phyloP scores from a whole-genome alignment of 768 basidiomycete species.

The Russula dissimulans region DNA sequence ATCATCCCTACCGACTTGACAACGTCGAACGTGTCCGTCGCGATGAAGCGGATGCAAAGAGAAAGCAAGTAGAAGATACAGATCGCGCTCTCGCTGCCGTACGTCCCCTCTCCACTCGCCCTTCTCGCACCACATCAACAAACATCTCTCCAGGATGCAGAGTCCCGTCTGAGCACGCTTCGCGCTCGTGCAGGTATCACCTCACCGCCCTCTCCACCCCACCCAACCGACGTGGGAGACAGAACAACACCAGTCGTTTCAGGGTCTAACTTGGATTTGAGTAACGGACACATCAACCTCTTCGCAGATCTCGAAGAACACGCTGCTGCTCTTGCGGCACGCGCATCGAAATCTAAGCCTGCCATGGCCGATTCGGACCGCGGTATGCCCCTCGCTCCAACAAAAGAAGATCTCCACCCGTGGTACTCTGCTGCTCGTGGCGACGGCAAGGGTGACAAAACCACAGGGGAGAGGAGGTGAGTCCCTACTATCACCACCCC shows the following conservation, averaged over 20 bases:
- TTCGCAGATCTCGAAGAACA: slow-evolving; percentile 74
- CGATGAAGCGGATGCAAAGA: slow-evolving; percentile 73
- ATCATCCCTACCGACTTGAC: slow-evolving; percentile 77
- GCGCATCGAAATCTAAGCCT: slow-evolving; percentile 33
- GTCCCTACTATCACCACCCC: neutral
- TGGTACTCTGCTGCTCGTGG: slow-evolving; percentile 47
- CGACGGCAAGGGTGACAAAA: slow-evolving; percentile 13
- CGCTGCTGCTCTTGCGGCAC: slow-evolving; percentile 37
- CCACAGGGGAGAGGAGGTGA: slow-evolving; percentile 24
- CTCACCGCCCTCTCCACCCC: neutral
- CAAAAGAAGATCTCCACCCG: slow-evolving; percentile 66
- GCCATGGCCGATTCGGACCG: slow-evolving; percentile 45
- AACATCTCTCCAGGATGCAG: slow-evolving; percentile 49
- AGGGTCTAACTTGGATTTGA: slow-evolving; percentile 22
- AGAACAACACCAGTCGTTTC: slow-evolving; percentile 18
- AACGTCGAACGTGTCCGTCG: slow-evolving; percentile 73
- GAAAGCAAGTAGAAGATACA: slow-evolving; percentile 59
- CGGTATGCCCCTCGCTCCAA: slow-evolving; percentile 66
- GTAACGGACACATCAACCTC: slow-evolving; percentile 70
- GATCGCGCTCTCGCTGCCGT: slow-evolving; percentile 66
- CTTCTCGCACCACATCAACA: neutral
- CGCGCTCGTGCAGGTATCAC: slow-evolving; percentile 48
- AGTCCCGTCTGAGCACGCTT: slow-evolving; percentile 61
- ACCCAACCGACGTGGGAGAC: slow-evolving; percentile 8
- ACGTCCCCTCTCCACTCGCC: slow-evolving; percentile 22